Percentiles rank a stretch among this genome's conserved stretches.
phyloP scores from a whole-genome alignment of 805 yeast genomes.

The Candida verbasci region DNA sequence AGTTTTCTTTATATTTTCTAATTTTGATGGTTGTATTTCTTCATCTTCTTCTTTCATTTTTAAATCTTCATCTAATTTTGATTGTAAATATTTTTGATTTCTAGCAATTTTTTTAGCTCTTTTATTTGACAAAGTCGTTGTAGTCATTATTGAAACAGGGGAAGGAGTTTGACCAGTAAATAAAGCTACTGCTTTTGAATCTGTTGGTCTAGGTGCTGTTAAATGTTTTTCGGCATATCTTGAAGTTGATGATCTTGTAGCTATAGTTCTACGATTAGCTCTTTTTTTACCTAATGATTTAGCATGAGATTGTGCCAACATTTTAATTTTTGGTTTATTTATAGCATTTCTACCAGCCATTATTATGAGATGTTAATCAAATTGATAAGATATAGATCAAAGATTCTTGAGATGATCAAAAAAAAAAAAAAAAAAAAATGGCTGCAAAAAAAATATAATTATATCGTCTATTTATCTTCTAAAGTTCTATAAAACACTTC shows the following conservation, averaged over 20 bases:
- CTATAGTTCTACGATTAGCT: constrained; percentile 38
- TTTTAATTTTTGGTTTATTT: constrained; percentile 69
- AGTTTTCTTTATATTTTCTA: constrained; percentile 55
- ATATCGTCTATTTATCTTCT: too few species aligned
- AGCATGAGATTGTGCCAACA: constrained; percentile 48
- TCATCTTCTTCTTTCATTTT: constrained; percentile 44
- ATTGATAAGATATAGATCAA: too few species aligned
- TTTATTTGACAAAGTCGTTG: constrained; percentile 67
- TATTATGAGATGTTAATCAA: neutral
- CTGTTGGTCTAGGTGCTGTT: constrained; percentile 38
- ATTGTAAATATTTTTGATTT: constrained; percentile 64
- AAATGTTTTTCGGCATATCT: constrained; percentile 34
- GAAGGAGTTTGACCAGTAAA: constrained; percentile 32
- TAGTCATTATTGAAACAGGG: constrained; percentile 43
- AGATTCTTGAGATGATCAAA: too few species aligned
- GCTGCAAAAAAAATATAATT: too few species aligned
- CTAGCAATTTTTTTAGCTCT: constrained; percentile 75
- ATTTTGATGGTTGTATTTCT: constrained; percentile 23
- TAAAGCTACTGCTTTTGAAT: constrained; percentile 41
- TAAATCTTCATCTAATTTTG: constrained; percentile 45
- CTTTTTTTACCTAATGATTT: constrained; percentile 51
- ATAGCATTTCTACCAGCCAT: constrained; percentile 55
- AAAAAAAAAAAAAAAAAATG: too few species aligned
- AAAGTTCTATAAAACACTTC: constrained; percentile 7
- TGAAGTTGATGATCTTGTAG: constrained; percentile 43